These are phyloP conservation scores for Silene latifolia DNA, from an alignment of 148 eudicot genomes.

Conservation along the genomic window DNA sequence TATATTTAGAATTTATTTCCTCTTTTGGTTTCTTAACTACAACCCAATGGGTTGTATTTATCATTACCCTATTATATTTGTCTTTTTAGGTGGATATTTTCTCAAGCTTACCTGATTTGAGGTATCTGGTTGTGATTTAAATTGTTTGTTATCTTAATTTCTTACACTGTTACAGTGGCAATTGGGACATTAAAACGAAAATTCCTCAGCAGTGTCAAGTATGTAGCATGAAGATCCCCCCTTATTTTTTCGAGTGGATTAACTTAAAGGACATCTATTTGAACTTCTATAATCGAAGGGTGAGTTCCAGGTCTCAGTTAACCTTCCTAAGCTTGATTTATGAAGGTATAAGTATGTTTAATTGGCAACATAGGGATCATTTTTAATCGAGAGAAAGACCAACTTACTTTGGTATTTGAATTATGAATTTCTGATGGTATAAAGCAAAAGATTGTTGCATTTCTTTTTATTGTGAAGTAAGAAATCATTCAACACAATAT, in stretches of 20 bases:
- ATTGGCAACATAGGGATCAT: background rate
- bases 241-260: slow-evolving; percentile 95
- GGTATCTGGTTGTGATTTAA: background rate
- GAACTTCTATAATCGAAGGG: slow-evolving; percentile 79
- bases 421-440: background rate
- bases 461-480: background rate
- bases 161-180: slow-evolving; percentile 56
- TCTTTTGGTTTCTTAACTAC: too few relatives aligned
- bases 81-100: background rate
- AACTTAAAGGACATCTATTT: slow-evolving; percentile 83
- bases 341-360: too few relatives aligned
- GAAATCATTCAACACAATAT: background rate
- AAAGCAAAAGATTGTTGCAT: background rate
- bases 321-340: background rate
- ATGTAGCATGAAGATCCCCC: slow-evolving; percentile 65
- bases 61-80: background rate
- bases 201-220: slow-evolving; percentile 89
- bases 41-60: too few relatives aligned
- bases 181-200: slow-evolving; percentile 98
- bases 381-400: background rate
- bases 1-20: too few relatives aligned
- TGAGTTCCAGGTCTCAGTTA: slow-evolving; percentile 30
- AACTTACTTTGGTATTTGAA: background rate
- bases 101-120: background rate
- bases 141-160: slow-evolving; percentile 11